Percentiles rank a stretch among this genome's conserved stretches.
phyloP scores from a whole-genome alignment of 176 grass and related monocot species.

The Avena sativa region DNA sequence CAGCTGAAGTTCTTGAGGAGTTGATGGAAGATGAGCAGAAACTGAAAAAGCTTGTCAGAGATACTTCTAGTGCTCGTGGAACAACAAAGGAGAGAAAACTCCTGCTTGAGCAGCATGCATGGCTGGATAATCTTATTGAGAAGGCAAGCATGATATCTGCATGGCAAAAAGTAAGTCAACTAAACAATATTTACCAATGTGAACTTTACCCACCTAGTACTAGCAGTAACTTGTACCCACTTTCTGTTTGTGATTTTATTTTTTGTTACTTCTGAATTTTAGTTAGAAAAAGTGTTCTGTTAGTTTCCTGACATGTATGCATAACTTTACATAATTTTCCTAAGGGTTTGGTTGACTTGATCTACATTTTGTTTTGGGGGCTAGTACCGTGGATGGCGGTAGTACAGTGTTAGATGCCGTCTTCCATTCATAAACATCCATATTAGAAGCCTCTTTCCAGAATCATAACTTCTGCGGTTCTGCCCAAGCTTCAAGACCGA shows the following conservation, averaged over 20 bases:
- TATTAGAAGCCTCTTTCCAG: slow-evolving; percentile 13
- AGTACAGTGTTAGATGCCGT: not conserved
- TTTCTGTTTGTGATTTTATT: slow-evolving; percentile 15
- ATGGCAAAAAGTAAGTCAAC: slow-evolving; percentile 87
- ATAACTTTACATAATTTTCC: slow-evolving; percentile 1
- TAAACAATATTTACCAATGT: slow-evolving; percentile 3
- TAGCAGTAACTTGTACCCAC: slow-evolving; percentile 2
- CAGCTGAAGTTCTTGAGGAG: slow-evolving; percentile 61
- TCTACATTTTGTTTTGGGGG: not conserved
- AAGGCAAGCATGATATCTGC: slow-evolving; percentile 66
- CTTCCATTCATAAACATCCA: not conserved
- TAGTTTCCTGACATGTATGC: slow-evolving; percentile 30
- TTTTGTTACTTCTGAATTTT: slow-evolving; percentile 13
- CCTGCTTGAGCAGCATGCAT: slow-evolving; percentile 65
- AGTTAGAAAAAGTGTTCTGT: not conserved
- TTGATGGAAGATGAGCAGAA: slow-evolving; percentile 82
- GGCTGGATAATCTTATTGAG: slow-evolving; percentile 77
- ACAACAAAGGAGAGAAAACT: slow-evolving; percentile 85
- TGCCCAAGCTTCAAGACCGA: not conserved
- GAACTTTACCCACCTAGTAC: slow-evolving; percentile 9
- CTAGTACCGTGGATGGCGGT: not conserved
- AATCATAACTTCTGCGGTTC: slow-evolving; percentile 29
- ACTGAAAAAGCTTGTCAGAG: slow-evolving; percentile 79
- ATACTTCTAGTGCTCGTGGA: slow-evolving; percentile 56
- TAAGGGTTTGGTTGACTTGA: slow-evolving; percentile 4